Conservation (phyloP, 805 yeast species). For the Candida ovalis region DNA sequence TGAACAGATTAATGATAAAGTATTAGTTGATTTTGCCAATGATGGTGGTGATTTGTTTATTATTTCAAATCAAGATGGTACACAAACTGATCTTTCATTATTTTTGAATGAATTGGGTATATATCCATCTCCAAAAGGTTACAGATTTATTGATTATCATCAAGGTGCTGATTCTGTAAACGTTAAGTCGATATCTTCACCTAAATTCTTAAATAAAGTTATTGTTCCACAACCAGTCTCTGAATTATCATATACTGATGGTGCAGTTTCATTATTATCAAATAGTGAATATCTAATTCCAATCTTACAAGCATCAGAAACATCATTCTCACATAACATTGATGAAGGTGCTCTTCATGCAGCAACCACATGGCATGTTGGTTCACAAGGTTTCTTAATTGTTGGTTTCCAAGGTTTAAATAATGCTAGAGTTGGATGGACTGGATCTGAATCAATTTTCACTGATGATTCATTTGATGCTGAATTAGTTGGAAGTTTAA, state of each 20-base stretch:
- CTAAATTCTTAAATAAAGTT: conserved; percentile 29
- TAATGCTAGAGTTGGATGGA: conserved; percentile 78
- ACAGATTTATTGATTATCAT: conserved; percentile 64
- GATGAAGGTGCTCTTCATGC: conserved; percentile 35
- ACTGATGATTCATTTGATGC: conserved; percentile 33
- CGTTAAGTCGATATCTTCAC: conserved; percentile 21
- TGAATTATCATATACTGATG: conserved; percentile 30
- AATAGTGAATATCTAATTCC: conserved; percentile 73
- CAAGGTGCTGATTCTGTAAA: conserved; percentile 14
- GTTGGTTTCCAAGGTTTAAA: conserved; percentile 77
- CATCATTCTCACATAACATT: conserved; percentile 54
- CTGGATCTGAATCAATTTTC: conserved; percentile 64
- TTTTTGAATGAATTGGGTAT: conserved; percentile 81
- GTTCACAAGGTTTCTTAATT: conserved; percentile 70
- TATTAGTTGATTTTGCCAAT: conserved; percentile 55
- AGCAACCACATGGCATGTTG: conserved; percentile 68
- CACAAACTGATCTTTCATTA: conserved; percentile 59
- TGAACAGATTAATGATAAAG: conserved; percentile 38
- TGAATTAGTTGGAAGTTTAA: conserved; percentile 41
- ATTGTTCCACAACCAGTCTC: conserved; percentile 18
- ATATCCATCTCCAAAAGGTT: conserved; percentile 74
- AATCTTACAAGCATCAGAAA: conserved; percentile 57
- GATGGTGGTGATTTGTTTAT: conserved; percentile 75
- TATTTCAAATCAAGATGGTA: conserved; percentile 47
- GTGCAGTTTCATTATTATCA: conserved; percentile 66